A percentile compares a stretch with the other conserved stretches of the same genome.
Evolutionary conservation across 805 yeast species (phyloP).

Genomic region (Torulaspora microellipsoides): DNA sequence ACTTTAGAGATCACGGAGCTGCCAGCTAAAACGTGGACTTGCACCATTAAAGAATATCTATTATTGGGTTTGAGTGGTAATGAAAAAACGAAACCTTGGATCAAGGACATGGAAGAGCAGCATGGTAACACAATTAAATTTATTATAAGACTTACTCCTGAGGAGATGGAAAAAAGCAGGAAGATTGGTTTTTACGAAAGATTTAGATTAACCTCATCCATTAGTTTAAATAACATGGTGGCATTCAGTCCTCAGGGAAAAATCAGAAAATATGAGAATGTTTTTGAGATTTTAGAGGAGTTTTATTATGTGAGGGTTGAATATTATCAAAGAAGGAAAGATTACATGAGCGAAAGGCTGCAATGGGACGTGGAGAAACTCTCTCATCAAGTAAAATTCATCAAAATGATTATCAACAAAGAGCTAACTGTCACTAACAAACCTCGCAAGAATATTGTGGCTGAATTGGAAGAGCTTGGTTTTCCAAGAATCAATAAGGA

Average conservation of each 20-base stretch:
- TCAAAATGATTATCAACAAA: slow-evolving; percentile 81
- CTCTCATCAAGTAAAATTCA: slow-evolving; percentile 81
- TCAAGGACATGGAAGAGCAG: slow-evolving; percentile 91
- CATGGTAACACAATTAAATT: slow-evolving; percentile 80
- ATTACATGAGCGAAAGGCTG: slow-evolving; percentile 60
- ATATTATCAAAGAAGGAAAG: slow-evolving; percentile 87
- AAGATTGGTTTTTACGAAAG: slow-evolving; percentile 76
- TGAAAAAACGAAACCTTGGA: slow-evolving; percentile 77
- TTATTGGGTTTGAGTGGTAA: slow-evolving; percentile 68
- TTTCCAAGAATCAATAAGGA: slow-evolving; percentile 75
- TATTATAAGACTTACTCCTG: slow-evolving; percentile 64
- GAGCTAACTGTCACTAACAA: slow-evolving; percentile 69
- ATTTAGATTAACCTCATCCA: slow-evolving; percentile 67
- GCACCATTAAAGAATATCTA: slow-evolving; percentile 80
- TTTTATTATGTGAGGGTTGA: slow-evolving; percentile 84
- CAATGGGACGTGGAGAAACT: slow-evolving; percentile 72
- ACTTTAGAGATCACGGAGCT: slow-evolving; percentile 87
- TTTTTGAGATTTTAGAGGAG: slow-evolving; percentile 74
- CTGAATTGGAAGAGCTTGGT: slow-evolving; percentile 54
- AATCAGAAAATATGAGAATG: slow-evolving; percentile 73
- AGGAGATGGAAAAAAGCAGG: slow-evolving; percentile 78
- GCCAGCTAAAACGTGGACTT: slow-evolving; percentile 91
- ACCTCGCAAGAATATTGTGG: slow-evolving; percentile 58
- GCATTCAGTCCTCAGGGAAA: slow-evolving; percentile 89
- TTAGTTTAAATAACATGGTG: slow-evolving; percentile 84